A percentile compares a stretch with the other conserved stretches of the same genome.
These are phyloP conservation scores for Parasarocladium wereldwijsianum DNA, from an alignment of 2,329 filamentous ascomycete species.

Conservation along the genomic window DNA sequence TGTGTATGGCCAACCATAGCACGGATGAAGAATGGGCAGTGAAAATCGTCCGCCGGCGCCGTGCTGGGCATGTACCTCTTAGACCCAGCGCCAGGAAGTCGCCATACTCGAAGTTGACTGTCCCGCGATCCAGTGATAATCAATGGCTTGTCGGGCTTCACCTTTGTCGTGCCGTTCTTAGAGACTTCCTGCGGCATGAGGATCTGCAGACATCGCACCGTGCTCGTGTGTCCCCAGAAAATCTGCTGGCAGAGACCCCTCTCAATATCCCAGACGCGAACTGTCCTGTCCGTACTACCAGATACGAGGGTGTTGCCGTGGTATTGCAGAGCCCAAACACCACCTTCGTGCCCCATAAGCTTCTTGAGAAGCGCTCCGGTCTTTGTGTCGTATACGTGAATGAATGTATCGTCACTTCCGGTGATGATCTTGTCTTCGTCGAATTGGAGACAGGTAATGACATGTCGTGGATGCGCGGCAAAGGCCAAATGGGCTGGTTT, in stretches of 20 bases:
- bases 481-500: slow-evolving; percentile 90
- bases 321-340: slow-evolving; percentile 95
- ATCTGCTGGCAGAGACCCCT: slow-evolving; percentile 84
- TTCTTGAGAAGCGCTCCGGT: slow-evolving; percentile 73
- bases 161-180: slow-evolving; percentile 56
- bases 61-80: slow-evolving; percentile 66
- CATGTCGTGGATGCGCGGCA: slow-evolving; percentile 87
- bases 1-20: slow-evolving; percentile 76
- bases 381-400: slow-evolving; percentile 96
- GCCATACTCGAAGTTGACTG: slow-evolving; percentile 88
- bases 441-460: slow-evolving; percentile 95
- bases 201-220: slow-evolving; percentile 89
- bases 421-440: slow-evolving; percentile 97
- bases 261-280: slow-evolving; percentile 99
- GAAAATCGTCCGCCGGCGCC: slow-evolving; percentile 55
- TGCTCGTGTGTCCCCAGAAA: slow-evolving; percentile 95
- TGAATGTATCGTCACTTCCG: slow-evolving; percentile 92
- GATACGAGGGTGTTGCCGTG: slow-evolving; percentile 91
- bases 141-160: slow-evolving; percentile 86
- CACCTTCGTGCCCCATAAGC: slow-evolving; percentile 86
- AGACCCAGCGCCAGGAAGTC: slow-evolving; percentile 68
- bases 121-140: slow-evolving; percentile 97
- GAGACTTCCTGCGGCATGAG: slow-evolving; percentile 73
- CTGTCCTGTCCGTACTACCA: slow-evolving; percentile 87
- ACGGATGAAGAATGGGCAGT: slow-evolving; percentile 91